Evolutionary conservation across 169 alveolate genomes (phyloP).

Genomic region (Plasmodium billcollinsi): DNA sequence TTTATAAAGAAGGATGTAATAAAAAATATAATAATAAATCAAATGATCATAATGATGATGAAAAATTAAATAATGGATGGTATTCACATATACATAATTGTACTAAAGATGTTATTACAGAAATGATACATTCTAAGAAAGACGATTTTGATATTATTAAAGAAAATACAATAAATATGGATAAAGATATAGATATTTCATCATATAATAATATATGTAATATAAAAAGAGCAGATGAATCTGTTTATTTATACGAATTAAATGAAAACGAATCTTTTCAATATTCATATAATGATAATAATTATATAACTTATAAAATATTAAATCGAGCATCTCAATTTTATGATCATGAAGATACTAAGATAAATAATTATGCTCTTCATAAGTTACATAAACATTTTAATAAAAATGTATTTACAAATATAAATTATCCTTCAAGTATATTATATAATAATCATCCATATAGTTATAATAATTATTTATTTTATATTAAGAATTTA

Average conservation of each 20-base stretch:
- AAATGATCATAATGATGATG: not conserved
- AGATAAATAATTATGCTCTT: conserved; percentile 6
- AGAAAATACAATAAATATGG: not conserved
- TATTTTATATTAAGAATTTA: no score
- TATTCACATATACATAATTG: conserved; percentile 22
- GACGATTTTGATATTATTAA: conserved; percentile 17
- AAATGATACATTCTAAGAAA: conserved; percentile 18
- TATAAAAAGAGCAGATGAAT: conserved; percentile 24
- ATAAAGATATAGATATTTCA: not conserved
- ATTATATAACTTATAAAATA: conserved; percentile 37
- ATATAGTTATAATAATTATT: no score
- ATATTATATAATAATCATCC: not conserved
- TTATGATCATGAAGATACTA: conserved; percentile 57
- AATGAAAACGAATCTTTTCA: conserved; percentile 38
- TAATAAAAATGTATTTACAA: conserved; percentile 3
- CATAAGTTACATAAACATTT: conserved; percentile 53
- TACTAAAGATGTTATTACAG: conserved; percentile 40
- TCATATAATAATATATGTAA: not conserved
- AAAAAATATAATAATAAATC: not conserved
- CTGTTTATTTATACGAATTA: conserved; percentile 39
- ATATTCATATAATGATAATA: conserved; percentile 10
- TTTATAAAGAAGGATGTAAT: conserved; percentile 42
- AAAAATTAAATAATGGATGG: conserved; percentile 62
- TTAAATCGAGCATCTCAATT: conserved; percentile 48
- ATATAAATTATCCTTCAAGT: not conserved